Evolutionary conservation across 495 filamentous ascomycete genomes (phyloP), one percentile per base, ranked within the genome.

Genomic region (Neurospora cerealis): DNA sequence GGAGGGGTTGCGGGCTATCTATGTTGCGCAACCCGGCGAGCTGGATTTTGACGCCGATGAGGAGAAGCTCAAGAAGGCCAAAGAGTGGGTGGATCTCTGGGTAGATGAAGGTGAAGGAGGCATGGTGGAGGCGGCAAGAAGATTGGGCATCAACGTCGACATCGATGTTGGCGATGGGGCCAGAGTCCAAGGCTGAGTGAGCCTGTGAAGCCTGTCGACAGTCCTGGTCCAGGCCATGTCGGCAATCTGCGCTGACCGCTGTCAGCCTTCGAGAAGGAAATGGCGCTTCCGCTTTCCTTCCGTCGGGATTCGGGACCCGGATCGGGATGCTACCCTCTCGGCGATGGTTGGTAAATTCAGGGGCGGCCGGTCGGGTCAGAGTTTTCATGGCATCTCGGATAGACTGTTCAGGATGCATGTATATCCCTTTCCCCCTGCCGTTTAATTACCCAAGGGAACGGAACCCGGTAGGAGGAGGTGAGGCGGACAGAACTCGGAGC

Each of bases 11-110:
- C 82, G 86, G 78, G 92, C 91, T 0, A 86, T 96, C 44, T 96
- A 93, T 82, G 89, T 95, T n/a, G 92, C 92, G 83, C 83, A 91
- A 71, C 79, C 81, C 17, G 74, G 78, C 41, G 93, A 95, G 80
- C 92, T 93, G 81, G 80, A 81, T n/a, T 90, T 88, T 87, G 74
- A 75, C 19, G 34, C 72, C 13, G 88, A 89, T 4, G 80, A 87
- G 70, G 81, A 87, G 38, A 83, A 84, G 11, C 85, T 87, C 77
- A 83, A 84, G 60, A 84, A 86, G 69, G 83, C 83, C 71, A 88
- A 86, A 74, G 85, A 83, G 5, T 93, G 88, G 87, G 90, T 90
- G 40, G 89, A 92, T 75, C 66, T 91, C 70, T 92, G 90, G 90
- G 80, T 92, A 60, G 74, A 70, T 10, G 77, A 80, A 46, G 80